Evolutionary conservation across 306 rosid genomes (phyloP).

Genomic region (Psophocarpus tetragonolobus): DNA sequence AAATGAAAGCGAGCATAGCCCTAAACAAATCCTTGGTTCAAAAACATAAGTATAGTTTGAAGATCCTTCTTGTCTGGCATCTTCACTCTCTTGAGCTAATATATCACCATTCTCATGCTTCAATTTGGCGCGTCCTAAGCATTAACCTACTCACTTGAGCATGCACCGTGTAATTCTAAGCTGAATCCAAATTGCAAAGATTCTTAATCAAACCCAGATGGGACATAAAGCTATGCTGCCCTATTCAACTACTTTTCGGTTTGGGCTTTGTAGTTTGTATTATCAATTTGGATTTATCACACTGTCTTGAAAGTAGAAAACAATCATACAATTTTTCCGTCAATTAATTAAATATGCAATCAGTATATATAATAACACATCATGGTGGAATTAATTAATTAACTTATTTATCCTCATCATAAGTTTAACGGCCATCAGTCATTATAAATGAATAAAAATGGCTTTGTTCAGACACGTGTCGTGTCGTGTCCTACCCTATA

Average conservation of each 20-base stretch:
- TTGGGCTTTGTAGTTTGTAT: slow-evolving; percentile 40
- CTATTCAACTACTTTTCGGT: slow-evolving; percentile 39
- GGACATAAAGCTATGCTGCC: slow-evolving; percentile 68
- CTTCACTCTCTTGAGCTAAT: slow-evolving; percentile 27
- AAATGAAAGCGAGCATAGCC: slow-evolving; percentile 2
- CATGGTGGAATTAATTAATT: slow-evolving; percentile 22
- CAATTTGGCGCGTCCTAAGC: slow-evolving; percentile 50
- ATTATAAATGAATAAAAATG: background rate
- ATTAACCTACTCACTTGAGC: background rate
- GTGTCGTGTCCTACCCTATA: slow-evolving; percentile 31
- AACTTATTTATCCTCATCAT: slow-evolving; percentile 31
- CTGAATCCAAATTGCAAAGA: slow-evolving; percentile 39
- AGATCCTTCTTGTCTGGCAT: slow-evolving; percentile 34
- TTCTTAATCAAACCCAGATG: slow-evolving; percentile 40
- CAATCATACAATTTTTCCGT: slow-evolving; percentile 8
- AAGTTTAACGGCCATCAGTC: slow-evolving; percentile 39
- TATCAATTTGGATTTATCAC: slow-evolving; percentile 38
- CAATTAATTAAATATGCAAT: background rate
- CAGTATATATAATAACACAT: slow-evolving; percentile 1
- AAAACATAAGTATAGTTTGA: slow-evolving; percentile 22
- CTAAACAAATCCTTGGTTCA: background rate
- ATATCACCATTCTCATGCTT: slow-evolving; percentile 41
- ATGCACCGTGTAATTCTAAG: slow-evolving; percentile 17
- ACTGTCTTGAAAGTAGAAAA: slow-evolving; percentile 38
- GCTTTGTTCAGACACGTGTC: slow-evolving; percentile 33